phyloP scores from a whole-genome alignment of 164 flowering plant genomes.

The grape (Vitis vinifera) region DNA sequence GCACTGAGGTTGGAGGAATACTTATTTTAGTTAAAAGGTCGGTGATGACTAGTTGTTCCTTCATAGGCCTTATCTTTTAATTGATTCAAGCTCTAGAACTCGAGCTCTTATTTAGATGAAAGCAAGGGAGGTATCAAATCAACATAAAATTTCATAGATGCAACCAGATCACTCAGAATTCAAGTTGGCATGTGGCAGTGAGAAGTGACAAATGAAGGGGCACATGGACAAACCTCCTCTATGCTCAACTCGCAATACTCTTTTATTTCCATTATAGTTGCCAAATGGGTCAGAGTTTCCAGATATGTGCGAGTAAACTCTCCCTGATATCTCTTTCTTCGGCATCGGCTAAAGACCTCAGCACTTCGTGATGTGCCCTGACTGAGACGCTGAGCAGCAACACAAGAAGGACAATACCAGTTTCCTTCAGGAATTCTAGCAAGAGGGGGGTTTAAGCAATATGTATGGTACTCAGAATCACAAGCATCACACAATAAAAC shows the following conservation, averaged over 20 bases:
- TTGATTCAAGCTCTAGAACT: too few species aligned
- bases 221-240: slow-evolving; percentile 61
- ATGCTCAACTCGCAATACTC: slow-evolving; percentile 83
- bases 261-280: slow-evolving; percentile 61
- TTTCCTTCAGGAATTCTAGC: slow-evolving; percentile 91
- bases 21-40: too few species aligned
- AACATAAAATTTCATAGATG: background rate
- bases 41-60: too few species aligned
- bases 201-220: background rate
- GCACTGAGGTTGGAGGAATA: too few species aligned
- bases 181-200: background rate
- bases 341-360: slow-evolving; percentile 16
- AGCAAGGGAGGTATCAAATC: too few species aligned
- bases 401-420: slow-evolving; percentile 99
- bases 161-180: background rate
- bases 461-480: slow-evolving; percentile 97
- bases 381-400: slow-evolving; percentile 32
- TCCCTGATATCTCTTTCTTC: slow-evolving; percentile 49
- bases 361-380: slow-evolving; percentile 19
- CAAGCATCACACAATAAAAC: slow-evolving; percentile 93
- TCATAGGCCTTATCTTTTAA: too few species aligned
- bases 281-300: slow-evolving; percentile 58
- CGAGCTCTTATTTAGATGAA: too few species aligned
- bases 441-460: slow-evolving; percentile 96
- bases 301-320: slow-evolving; percentile 42